Base-by-base conservation (phyloP, 768 basidiomycete genomes). In the Lentinula guzmanii region DNA sequence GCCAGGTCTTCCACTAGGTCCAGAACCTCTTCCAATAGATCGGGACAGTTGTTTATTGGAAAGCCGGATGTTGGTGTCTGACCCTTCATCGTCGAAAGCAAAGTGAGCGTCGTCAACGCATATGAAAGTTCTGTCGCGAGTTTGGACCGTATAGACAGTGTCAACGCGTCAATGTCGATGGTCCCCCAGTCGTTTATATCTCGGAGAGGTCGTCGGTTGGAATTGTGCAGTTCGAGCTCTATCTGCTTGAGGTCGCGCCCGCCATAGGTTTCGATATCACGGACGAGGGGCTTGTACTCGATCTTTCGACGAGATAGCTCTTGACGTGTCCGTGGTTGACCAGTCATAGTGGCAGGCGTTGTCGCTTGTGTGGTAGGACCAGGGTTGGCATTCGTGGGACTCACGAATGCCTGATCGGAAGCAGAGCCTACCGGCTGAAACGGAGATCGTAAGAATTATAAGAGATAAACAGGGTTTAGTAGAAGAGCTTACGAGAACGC, bases 101-200 rank as follows among this genome's bases (percentile, higher is more conserved):
- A 76, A 3, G 87, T 87, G 65, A 98, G 79, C 4, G 92, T 91
- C 21, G 94, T 93, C 65, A 99, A 75, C 4, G 91, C 93, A 70
- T 95, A 98, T 3, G 94, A 89, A 58, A 95, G 76, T 72, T 99
- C 96, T 51, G 85, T 80, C 8, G 87, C 81, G 45, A 98, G 75
- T 39, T 95, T 81, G 39, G 91, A 96, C 35, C 95, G 89, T 43
- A 99, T 76, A 34, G 91, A 91, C 89, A 99, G 87, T n/a, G 87
- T 87, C 54, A 99, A 79, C n/a, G 86, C 86, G 69, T 97, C 95
- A 61, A 98, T 86, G 67, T 98, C 95, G 54, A 96, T 84, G 7
- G 79, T 81, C 21, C 93, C 94, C 86, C 95, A 93, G 58, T 95
- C 93, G 69, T 87, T 86, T 64, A 92, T 81, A 55, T 88, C 84